Base-by-base conservation (phyloP, 352 stramenopile species). In the Pilasporangium apinafurcum region DNA sequence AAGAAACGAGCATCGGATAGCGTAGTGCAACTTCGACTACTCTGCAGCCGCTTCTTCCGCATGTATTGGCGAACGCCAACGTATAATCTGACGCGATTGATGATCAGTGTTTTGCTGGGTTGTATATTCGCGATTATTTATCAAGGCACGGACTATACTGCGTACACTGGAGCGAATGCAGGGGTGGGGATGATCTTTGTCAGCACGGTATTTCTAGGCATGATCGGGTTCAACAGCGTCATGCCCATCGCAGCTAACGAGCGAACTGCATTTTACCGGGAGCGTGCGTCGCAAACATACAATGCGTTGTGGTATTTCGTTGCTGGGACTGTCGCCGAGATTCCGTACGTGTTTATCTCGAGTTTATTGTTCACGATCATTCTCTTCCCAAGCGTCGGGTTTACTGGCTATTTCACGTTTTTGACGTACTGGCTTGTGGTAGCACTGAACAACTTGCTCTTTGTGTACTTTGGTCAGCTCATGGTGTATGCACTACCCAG, bases 281-380 rank as follows among this genome's bases (percentile, higher is more conserved):
- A 98, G 55, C 86, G 93, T 21, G 75, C 83, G 13, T 75, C 86
- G 14, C 55, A 91, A 53, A 97, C 95, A 48, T 98, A 98, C 52
- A 72, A 83, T 35, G 58, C 81, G 22, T 48, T 77, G 2, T 82
- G 85, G 53, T 92, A 97, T 48, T 80, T 78, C 20, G 50, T 96
- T 8, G 75, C 81, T 3, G 79, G 76, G 27, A 89, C 69, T 7
- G 21, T 97, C 28, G 66, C 73, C 5, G 91, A 98, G 67, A 74
- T 83, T 29, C 70, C 70, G 35, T 83, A 83, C 44, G 55, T 79
- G 0, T 39, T 68, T 29, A 28, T 76, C 20, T 65, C 56, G 20
- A 35, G 44, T 2, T 38, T 81, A 13, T 22, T 72, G 16, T 75
- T 74, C 42, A 36, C 39, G 10, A 45, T 46, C 21, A 75, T 81